Conservation (phyloP, 2,329 filamentous ascomycete genomes). For the Alternaria burnsii region DNA sequence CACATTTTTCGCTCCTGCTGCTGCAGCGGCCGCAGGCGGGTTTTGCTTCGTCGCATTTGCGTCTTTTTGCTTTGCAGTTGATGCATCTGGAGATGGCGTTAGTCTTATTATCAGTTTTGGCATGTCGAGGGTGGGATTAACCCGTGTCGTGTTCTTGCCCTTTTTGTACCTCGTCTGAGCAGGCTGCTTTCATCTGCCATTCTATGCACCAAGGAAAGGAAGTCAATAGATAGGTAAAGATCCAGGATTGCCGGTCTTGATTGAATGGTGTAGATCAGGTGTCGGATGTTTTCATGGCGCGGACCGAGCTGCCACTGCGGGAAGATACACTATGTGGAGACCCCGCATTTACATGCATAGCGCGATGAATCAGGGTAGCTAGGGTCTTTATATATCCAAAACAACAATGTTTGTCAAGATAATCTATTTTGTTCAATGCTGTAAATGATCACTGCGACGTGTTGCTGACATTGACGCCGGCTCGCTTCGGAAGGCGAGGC, state of each 20-base stretch:
- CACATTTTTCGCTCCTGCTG: conserved; percentile 21
- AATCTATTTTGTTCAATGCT: background rate
- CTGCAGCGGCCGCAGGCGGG: conserved; percentile 27
- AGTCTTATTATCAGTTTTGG: background rate
- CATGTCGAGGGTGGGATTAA: background rate
- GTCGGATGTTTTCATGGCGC: background rate
- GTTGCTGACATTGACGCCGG: background rate
- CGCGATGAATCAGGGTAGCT: background rate
- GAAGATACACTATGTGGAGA: conserved; percentile 9
- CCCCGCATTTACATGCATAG: conserved; percentile 10
- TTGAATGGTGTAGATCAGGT: background rate
- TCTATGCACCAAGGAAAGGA: background rate
- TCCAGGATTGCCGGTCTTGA: background rate
- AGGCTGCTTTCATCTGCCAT: conserved; percentile 1
- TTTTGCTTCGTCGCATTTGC: conserved; percentile 31
- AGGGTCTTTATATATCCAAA: background rate
- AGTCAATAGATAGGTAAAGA: background rate
- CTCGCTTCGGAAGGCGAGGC: background rate
- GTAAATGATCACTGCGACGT: background rate
- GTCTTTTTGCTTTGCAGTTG: conserved; percentile 26
- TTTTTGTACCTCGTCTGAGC: conserved; percentile 8
- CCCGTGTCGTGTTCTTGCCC: conserved; percentile 15
- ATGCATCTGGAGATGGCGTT: conserved; percentile 5
- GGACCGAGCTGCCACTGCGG: background rate
- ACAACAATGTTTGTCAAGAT: background rate